phyloP scores from a whole-genome alignment of 1,284 basidiomycete species.

The Pisolithus thermaeus region DNA sequence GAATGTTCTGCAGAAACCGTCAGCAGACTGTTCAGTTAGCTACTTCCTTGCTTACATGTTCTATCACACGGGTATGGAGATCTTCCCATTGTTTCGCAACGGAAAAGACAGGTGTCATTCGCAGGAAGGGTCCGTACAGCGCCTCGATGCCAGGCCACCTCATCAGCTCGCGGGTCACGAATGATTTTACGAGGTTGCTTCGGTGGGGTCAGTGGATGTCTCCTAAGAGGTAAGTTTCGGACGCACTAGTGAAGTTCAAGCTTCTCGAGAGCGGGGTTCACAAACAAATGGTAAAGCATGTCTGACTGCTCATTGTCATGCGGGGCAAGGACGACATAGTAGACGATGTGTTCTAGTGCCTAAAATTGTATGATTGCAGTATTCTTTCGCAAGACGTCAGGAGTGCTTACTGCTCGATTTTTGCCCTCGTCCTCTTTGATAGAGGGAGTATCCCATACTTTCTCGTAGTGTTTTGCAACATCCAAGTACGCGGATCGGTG shows the following conservation, averaged over 20 bases:
- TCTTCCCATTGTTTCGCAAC: conserved; percentile 88
- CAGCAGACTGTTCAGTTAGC: conserved; percentile 4
- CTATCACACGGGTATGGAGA: conserved; percentile 92
- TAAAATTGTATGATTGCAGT: conserved; percentile 27
- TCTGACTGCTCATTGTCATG: conserved; percentile 98
- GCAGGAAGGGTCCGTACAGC: conserved; percentile 83
- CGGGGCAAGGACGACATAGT: conserved; percentile 89
- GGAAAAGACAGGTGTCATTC: conserved; percentile 78
- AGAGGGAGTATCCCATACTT: conserved; percentile 92
- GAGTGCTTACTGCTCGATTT: conserved; percentile 61
- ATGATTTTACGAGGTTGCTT: conserved; percentile 94
- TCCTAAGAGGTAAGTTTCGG: neutral
- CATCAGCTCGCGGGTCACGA: conserved; percentile 94
- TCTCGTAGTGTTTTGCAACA: conserved; percentile 92
- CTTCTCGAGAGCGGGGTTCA: conserved; percentile 72
- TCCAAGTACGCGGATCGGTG: conserved; percentile 86
- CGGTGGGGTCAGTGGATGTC: conserved; percentile 5
- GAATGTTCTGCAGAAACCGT: conserved; percentile 71
- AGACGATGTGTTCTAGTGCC: conserved; percentile 91
- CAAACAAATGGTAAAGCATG: conserved; percentile 86
- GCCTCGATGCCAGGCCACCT: conserved; percentile 95
- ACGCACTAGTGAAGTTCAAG: conserved; percentile 85
- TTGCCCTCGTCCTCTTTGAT: conserved; percentile 80
- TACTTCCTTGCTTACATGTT: conserved; percentile 68
- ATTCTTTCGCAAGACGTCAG: neutral